These are phyloP conservation scores for Cudoniella acicularis DNA, from an alignment of 495 filamentous ascomycete species.

Conservation along the genomic window DNA sequence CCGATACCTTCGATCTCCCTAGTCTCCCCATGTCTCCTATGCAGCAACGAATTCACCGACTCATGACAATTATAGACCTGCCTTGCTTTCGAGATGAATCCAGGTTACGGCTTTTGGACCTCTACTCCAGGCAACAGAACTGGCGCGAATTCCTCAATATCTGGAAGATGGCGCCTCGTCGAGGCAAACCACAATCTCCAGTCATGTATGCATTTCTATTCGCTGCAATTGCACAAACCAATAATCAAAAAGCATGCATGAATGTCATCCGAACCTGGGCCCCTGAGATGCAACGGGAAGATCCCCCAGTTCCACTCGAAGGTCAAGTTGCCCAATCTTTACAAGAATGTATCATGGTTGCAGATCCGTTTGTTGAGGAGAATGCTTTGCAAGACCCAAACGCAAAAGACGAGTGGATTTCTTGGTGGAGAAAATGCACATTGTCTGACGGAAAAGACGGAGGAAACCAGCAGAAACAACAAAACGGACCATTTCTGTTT, in stretches of 20 bases:
- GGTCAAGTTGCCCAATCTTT: slow-evolving; percentile 39
- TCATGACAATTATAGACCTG: slow-evolving; percentile 34
- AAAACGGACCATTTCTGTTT: background rate
- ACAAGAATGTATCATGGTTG: slow-evolving; percentile 48
- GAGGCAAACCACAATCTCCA: slow-evolving; percentile 44
- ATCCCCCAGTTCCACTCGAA: slow-evolving; percentile 43
- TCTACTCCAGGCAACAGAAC: slow-evolving; percentile 35
- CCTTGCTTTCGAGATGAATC: slow-evolving; percentile 45
- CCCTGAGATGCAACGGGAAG: slow-evolving; percentile 56
- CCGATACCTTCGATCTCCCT: slow-evolving; percentile 16
- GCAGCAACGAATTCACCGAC: slow-evolving; percentile 17
- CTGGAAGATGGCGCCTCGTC: slow-evolving; percentile 54
- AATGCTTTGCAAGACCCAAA: slow-evolving; percentile 1
- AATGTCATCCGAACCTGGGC: slow-evolving; percentile 47
- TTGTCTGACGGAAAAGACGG: background rate
- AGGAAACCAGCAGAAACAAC: background rate
- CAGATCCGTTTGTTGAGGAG: slow-evolving; percentile 41
- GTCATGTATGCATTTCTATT: slow-evolving; percentile 57
- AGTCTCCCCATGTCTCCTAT: slow-evolving; percentile 14
- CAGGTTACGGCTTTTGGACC: slow-evolving; percentile 43
- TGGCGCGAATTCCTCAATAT: slow-evolving; percentile 58
- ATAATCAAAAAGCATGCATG: slow-evolving; percentile 42
- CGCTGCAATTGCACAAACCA: slow-evolving; percentile 42
- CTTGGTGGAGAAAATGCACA: slow-evolving; percentile 11
- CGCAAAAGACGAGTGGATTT: slow-evolving; percentile 18